Percentiles rank a stretch among this genome's conserved stretches.
phyloP scores from a whole-genome alignment of 2,329 filamentous ascomycete genomes.

The Ophiostoma quercus region DNA sequence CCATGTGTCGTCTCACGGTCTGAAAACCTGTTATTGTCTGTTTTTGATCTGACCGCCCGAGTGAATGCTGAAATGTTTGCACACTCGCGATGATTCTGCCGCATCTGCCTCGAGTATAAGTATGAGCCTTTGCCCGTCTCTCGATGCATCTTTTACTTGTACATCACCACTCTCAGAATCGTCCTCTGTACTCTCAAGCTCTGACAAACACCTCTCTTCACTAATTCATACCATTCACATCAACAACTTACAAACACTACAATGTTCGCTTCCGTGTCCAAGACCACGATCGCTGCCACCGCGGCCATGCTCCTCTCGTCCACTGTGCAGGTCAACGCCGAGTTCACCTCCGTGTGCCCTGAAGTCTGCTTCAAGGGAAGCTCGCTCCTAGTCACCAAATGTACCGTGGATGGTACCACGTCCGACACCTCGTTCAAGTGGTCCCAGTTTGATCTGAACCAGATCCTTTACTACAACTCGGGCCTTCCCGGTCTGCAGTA shows the following conservation, averaged over 20 bases:
- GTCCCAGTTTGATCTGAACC: conserved; percentile 19
- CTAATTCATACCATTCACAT: too few relatives aligned
- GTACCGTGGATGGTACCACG: neutral
- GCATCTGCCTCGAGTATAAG: neutral
- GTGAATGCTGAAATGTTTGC: neutral
- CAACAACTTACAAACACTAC: neutral
- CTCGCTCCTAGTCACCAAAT: conserved; percentile 12
- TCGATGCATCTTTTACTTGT: neutral
- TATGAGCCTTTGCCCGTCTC: neutral
- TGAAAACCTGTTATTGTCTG: neutral
- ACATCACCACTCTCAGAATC: neutral
- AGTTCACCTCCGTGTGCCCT: neutral
- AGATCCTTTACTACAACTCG: conserved; percentile 8
- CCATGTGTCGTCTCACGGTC: neutral
- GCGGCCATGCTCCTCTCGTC: neutral
- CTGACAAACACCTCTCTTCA: too few relatives aligned
- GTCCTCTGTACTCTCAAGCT: too few relatives aligned
- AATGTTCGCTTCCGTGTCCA: neutral
- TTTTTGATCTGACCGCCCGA: neutral
- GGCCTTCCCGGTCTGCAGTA: neutral
- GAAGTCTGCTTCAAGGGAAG: conserved; percentile 1
- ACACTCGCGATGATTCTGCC: neutral
- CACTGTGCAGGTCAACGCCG: neutral
- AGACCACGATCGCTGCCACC: neutral
- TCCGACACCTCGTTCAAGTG: neutral